These are phyloP conservation scores for Fonsecaea multimorphosa DNA, from an alignment of 2,329 filamentous ascomycete genomes.

Conservation along the genomic window DNA sequence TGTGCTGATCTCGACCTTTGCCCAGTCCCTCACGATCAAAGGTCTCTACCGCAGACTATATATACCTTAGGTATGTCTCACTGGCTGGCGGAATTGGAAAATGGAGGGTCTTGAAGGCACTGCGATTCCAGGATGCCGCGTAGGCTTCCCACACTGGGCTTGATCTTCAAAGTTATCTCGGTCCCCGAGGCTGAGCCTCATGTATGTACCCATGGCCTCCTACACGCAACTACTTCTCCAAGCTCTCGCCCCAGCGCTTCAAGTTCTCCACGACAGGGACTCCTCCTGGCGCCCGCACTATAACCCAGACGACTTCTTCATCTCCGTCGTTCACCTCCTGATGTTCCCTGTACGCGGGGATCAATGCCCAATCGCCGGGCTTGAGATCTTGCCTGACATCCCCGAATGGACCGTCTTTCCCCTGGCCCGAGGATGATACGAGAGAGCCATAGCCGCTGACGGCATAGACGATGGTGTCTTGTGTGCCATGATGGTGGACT, in stretches of 20 bases:
- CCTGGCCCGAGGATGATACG: slow-evolving; percentile 44
- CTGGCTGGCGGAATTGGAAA: no score
- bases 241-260: slow-evolving; percentile 62
- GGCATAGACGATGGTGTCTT: slow-evolving; percentile 71
- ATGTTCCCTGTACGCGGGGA: slow-evolving; percentile 74
- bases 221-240: not conserved
- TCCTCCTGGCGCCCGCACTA: slow-evolving; percentile 66
- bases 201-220: not conserved
- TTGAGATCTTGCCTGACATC: slow-evolving; percentile 63
- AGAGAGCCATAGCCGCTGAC: slow-evolving; percentile 67
- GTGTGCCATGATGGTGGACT: slow-evolving; percentile 72
- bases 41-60: not conserved
- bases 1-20: not conserved
- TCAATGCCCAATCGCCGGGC: slow-evolving; percentile 71
- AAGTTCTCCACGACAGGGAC: slow-evolving; percentile 67
- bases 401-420: slow-evolving; percentile 55
- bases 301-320: slow-evolving; percentile 68
- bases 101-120: no score
- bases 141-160: no score
- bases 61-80: not conserved
- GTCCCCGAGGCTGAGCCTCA: no score
- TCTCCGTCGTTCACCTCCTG: slow-evolving; percentile 71
- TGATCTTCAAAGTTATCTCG: no score
- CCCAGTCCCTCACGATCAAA: not conserved
- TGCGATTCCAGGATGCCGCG: no score